A percentile compares a stretch with the other conserved stretches of the same genome.
phyloP scores from a whole-genome alignment of 371 early-diverging fungal species.

The Nosema muscidifuracis region DNA sequence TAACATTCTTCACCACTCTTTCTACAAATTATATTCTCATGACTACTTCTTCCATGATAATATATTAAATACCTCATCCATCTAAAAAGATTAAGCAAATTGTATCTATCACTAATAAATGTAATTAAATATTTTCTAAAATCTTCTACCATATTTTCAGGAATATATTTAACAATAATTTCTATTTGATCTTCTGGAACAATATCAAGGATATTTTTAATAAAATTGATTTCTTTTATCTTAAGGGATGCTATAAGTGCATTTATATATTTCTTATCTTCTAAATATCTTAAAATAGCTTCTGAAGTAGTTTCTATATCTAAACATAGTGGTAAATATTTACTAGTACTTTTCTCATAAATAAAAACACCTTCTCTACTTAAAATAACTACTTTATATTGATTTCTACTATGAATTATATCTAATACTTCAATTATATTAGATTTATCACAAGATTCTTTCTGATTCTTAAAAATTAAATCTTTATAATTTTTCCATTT shows the following conservation, averaged over 20 bases:
- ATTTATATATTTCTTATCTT: constrained; percentile 23
- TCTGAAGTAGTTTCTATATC: constrained; percentile 31
- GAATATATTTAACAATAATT: constrained; percentile 17
- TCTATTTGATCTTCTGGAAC: constrained; percentile 15
- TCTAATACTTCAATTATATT: constrained; percentile 41
- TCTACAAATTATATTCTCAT: background rate
- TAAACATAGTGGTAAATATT: constrained; percentile 27
- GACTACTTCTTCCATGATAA: background rate
- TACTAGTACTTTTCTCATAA: constrained; percentile 3
- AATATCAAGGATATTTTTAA: constrained; percentile 3
- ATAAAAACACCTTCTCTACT: constrained; percentile 46
- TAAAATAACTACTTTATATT: constrained; percentile 23
- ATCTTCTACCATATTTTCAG: background rate
- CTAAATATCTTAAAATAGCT: constrained; percentile 21
- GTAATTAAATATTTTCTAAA: constrained; percentile 11
- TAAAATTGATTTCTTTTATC: constrained; percentile 9
- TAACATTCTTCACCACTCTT: background rate
- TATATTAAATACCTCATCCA: constrained; percentile 4
- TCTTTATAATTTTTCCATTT: constrained; percentile 52
- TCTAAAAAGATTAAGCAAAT: background rate
- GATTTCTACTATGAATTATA: constrained; percentile 22
- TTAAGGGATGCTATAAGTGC: constrained; percentile 19
- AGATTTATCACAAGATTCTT: constrained; percentile 33
- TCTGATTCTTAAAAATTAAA: constrained; percentile 21
- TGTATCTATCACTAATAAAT: background rate